Base-by-base conservation (phyloP, 2,329 filamentous ascomycete species). In the Pyricularia sp. region DNA sequence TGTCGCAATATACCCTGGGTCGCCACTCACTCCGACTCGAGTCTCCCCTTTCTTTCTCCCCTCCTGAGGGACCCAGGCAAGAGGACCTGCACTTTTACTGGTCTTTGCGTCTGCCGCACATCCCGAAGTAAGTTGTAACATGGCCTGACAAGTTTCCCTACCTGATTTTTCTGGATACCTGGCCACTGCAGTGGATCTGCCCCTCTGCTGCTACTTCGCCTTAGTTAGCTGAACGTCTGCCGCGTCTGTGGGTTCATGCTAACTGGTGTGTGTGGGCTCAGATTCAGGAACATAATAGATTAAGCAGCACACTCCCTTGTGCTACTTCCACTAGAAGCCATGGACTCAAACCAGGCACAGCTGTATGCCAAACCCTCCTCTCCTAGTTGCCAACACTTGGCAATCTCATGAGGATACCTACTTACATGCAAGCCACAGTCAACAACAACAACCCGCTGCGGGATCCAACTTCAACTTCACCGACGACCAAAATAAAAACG, bases 261-360 rank as follows among this genome's bases (percentile, higher is more conserved):
- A 77, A 83, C 77, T 69, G 70, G 70, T 71, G 72, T 72, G 73
- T 70, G 71, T 73, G 72, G 72, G 69, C 74, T 72, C 73, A 81
- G 78, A 74, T 77, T 77, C 75, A 75, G 72, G 72, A 74, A 73
- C 70, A 75, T 77, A 77, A 77, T 77, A 78, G 75, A 77, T 76
- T 76, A 75, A 75, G 77, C 73, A 71, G 70, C 75, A 77, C 76
- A 74, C 74, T 79, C 76, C 74, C 73, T 77, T 74, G 71, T 71
- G 64, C 17, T 61, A 72, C 73, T 73, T 74, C 71, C 74, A 74
- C 73, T 75, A 77, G 68, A 78, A 36, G 33, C 76, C 79, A 86
- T 86, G 84, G 82, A 85, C 74, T 79, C 83, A 71, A 80, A 77
- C 74, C 83, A 85, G 74, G 77, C 81, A 75, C 81, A 84, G 74